Conservation (phyloP, 2,329 filamentous ascomycete species). For the Colletotrichum tropicicola region DNA sequence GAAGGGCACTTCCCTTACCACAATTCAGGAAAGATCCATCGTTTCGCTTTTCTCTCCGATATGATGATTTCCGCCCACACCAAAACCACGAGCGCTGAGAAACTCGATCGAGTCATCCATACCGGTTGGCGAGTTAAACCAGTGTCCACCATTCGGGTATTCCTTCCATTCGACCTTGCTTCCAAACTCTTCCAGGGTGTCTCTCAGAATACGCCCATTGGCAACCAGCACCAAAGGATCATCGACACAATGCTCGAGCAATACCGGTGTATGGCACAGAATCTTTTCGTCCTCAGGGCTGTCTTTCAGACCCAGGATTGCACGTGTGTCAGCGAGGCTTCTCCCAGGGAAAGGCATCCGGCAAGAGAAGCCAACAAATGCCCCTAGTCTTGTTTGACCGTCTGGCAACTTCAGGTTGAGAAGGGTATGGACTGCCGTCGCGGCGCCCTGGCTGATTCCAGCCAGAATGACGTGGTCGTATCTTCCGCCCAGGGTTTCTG, state of each 20-base stretch:
- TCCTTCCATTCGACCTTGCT: slow-evolving; percentile 49
- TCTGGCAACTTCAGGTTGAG: slow-evolving; percentile 42
- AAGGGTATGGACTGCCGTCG: slow-evolving; percentile 48
- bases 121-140: slow-evolving; percentile 52
- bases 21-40: background rate
- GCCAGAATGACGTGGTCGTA: slow-evolving; percentile 51
- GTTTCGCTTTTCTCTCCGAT: background rate
- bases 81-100: slow-evolving; percentile 27
- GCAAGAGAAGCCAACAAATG: slow-evolving; percentile 49
- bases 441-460: slow-evolving; percentile 57
- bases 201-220: slow-evolving; percentile 44
- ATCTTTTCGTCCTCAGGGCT: slow-evolving; percentile 38
- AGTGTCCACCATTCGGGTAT: slow-evolving; percentile 53
- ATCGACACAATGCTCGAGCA: slow-evolving; percentile 55
- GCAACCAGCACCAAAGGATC: slow-evolving; percentile 50
- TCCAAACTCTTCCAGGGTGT: slow-evolving; percentile 46
- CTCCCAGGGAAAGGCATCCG: slow-evolving; percentile 46
- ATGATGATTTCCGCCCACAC: background rate
- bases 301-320: slow-evolving; percentile 39
- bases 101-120: slow-evolving; percentile 51
- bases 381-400: slow-evolving; percentile 35
- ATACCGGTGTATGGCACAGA: slow-evolving; percentile 51
- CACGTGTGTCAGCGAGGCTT: slow-evolving; percentile 41
- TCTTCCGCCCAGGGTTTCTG: slow-evolving; percentile 42
- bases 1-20: too few relatives aligned